Conservation (phyloP, 495 filamentous ascomycete genomes). For the Bryoglossum gracile region DNA sequence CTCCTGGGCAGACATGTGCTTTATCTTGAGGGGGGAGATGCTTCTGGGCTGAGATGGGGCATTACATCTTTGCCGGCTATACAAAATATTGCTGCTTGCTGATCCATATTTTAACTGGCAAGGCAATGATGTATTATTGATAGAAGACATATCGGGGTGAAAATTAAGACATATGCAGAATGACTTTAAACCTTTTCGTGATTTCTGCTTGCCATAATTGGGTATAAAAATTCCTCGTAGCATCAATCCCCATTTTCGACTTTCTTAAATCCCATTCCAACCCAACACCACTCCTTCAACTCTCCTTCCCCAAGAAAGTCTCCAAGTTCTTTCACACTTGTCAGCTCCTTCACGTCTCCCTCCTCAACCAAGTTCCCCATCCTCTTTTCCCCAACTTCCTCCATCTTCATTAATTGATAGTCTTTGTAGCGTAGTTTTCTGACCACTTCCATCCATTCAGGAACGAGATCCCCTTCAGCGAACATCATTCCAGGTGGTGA, state of each 20-base stretch:
- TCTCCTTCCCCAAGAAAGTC: constrained; percentile 16
- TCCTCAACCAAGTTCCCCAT: not conserved
- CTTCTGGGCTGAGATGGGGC: not conserved
- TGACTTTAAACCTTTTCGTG: not conserved
- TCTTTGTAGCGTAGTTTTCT: constrained; percentile 29
- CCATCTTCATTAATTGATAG: constrained; percentile 15
- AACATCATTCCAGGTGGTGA: constrained; percentile 59
- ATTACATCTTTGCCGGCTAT: not conserved
- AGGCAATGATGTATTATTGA: not conserved
- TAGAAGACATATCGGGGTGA: not conserved
- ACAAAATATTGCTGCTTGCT: not conserved
- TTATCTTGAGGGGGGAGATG: not conserved
- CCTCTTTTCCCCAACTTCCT: not conserved
- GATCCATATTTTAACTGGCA: no score
- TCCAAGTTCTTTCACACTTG: constrained; percentile 13
- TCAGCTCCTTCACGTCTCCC: constrained; percentile 18
- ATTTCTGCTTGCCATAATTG: not conserved
- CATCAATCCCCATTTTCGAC: not conserved
- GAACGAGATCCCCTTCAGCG: constrained; percentile 43
- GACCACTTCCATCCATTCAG: constrained; percentile 50
- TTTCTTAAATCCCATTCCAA: constrained; percentile 23
- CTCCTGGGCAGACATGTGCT: constrained; percentile 1
- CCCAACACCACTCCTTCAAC: constrained; percentile 12
- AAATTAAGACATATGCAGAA: not conserved
- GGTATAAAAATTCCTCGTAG: not conserved